phyloP scores from a whole-genome alignment of 306 rosid genomes.

The Begonia loranthoides region DNA sequence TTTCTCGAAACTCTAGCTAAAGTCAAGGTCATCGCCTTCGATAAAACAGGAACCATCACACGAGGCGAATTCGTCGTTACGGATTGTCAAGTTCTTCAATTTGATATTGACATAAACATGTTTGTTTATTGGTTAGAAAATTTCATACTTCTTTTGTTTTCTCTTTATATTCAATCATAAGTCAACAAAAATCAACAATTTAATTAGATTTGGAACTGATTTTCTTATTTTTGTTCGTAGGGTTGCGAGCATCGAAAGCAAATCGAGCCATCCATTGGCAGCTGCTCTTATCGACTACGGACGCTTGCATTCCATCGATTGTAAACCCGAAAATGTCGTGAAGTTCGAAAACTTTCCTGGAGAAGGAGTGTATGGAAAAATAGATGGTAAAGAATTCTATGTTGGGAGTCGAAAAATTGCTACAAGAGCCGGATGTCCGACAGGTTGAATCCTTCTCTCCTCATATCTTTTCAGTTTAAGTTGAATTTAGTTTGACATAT shows the following conservation, averaged over 20 bases:
- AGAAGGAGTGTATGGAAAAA: constrained; percentile 71
- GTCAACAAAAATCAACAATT: not conserved
- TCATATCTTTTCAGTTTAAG: not conserved
- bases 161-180: too few relatives aligned
- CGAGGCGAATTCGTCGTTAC: constrained; percentile 77
- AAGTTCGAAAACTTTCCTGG: constrained; percentile 75
- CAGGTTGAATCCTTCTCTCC: constrained; percentile 32
- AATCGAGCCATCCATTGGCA: constrained; percentile 96
- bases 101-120: constrained; percentile 43
- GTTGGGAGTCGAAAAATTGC: constrained; percentile 67
- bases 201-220: constrained; percentile 4
- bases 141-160: not conserved
- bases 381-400: constrained; percentile 50
- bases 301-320: constrained; percentile 55
- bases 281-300: constrained; percentile 66
- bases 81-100: constrained; percentile 43
- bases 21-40: constrained; percentile 66
- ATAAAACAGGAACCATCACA: constrained; percentile 92
- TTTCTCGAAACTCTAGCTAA: constrained; percentile 64
- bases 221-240: constrained; percentile 23
- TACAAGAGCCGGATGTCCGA: constrained; percentile 42
- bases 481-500: not conserved
- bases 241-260: constrained; percentile 91
- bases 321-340: constrained; percentile 63
- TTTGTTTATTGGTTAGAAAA: constrained; percentile 57